Conservation (phyloP, 106 monocot species). For the Dendrobium nobile region DNA sequence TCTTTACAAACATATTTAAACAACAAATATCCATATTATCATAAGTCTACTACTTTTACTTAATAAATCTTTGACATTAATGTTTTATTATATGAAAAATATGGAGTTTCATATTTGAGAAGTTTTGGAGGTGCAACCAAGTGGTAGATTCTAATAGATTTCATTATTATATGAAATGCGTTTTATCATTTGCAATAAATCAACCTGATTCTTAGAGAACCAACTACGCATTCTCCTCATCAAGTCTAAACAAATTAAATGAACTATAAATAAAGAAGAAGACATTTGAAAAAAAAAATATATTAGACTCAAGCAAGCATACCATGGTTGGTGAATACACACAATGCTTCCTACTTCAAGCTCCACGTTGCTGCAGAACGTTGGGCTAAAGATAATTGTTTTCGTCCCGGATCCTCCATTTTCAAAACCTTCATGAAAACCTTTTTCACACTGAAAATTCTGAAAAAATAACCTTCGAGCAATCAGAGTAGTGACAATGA, state of each 20-base stretch:
- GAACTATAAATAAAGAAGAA: neutral
- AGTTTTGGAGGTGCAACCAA: no score
- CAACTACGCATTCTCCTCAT: neutral
- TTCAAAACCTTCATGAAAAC: neutral
- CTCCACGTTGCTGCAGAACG: constrained; percentile 43
- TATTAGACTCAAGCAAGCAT: constrained; percentile 7
- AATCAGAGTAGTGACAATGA: neutral
- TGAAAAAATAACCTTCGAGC: constrained; percentile 2
- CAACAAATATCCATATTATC: no score
- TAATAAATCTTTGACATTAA: no score
- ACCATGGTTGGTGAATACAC: constrained; percentile 59
- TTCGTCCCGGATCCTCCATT: constrained; percentile 11
- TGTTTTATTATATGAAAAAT: no score
- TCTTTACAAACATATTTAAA: no score
- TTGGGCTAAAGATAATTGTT: constrained; percentile 49
- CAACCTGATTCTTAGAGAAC: neutral
- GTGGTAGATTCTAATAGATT: no score
- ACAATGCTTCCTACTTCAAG: constrained; percentile 45
- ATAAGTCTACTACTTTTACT: no score
- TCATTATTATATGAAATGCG: neutral
- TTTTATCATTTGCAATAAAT: neutral
- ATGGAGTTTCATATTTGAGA: no score
- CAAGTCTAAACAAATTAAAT: neutral
- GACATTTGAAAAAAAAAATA: neutral
- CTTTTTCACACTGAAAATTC: constrained; percentile 8